These are phyloP conservation scores for Fusarium sp. DNA, from an alignment of 2,329 filamentous ascomycete species.

Conservation along the genomic window DNA sequence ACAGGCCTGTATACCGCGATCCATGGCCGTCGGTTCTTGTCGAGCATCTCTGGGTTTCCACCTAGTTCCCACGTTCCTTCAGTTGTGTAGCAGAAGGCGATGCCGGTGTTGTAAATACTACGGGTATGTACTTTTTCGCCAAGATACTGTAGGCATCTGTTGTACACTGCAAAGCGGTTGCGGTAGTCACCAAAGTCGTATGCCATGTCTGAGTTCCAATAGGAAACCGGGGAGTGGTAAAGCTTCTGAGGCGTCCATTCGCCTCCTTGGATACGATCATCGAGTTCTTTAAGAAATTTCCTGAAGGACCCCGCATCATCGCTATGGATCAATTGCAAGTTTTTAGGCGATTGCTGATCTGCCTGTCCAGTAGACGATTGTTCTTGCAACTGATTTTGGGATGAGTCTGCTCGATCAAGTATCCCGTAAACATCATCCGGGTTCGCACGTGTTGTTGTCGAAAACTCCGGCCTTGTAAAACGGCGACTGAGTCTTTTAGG, in stretches of 20 bases:
- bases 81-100: slow-evolving; percentile 67
- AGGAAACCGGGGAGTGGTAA: slow-evolving; percentile 60
- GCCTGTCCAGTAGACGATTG: slow-evolving; percentile 2
- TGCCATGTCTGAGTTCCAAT: slow-evolving; percentile 51
- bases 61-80: slow-evolving; percentile 55
- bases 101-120: slow-evolving; percentile 40
- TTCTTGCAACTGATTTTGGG: background rate
- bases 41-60: slow-evolving; percentile 30
- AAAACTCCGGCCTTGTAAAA: slow-evolving; percentile 52
- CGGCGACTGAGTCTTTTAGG: slow-evolving; percentile 45
- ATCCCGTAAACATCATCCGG: slow-evolving; percentile 52
- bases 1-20: slow-evolving; percentile 63
- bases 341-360: background rate
- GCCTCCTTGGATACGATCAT: background rate
- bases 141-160: slow-evolving; percentile 42
- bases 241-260: slow-evolving; percentile 49
- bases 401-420: slow-evolving; percentile 12
- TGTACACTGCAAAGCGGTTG: slow-evolving; percentile 41
- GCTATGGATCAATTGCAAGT: slow-evolving; percentile 9
- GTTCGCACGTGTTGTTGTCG: slow-evolving; percentile 53
- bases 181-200: slow-evolving; percentile 43
- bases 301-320: slow-evolving; percentile 26
- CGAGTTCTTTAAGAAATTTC: slow-evolving; percentile 23
- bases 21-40: slow-evolving; percentile 63
- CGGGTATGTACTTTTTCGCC: slow-evolving; percentile 27